phyloP scores from a whole-genome alignment of 2,329 filamentous ascomycete species.

The Claviceps sp. region DNA sequence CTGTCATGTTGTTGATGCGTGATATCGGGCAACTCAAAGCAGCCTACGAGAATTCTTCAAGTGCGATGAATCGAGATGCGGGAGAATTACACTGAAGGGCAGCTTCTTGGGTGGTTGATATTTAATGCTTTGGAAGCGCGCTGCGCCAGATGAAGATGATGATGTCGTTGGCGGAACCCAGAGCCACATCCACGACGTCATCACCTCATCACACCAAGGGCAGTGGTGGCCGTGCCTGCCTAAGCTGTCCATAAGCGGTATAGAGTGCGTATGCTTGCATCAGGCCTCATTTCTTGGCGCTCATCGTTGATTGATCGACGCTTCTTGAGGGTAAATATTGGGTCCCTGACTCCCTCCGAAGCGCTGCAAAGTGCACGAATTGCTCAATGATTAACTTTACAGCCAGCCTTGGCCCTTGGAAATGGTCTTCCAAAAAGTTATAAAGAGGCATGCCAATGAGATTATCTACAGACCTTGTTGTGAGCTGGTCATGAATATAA shows the following conservation, averaged over 20 bases:
- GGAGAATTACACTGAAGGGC: neutral
- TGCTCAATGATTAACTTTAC: too few relatives aligned
- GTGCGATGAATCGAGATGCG: neutral
- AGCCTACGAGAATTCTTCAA: neutral
- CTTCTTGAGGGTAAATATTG: neutral
- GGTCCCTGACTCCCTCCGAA: too few relatives aligned
- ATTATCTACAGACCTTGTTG: too few relatives aligned
- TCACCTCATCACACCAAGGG: slow-evolving; percentile 5
- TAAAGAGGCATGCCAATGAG: too few relatives aligned
- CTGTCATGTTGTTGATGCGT: slow-evolving; percentile 19
- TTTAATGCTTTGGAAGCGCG: neutral
- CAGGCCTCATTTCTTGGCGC: neutral
- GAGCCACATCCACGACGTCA: slow-evolving; percentile 18
- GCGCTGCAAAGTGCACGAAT: too few relatives aligned
- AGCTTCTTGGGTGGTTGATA: neutral
- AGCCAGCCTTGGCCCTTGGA: too few relatives aligned
- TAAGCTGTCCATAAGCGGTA: neutral
- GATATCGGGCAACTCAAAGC: neutral
- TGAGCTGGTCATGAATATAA: too few relatives aligned
- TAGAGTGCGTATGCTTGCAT: neutral
- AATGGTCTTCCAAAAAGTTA: too few relatives aligned
- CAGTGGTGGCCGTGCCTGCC: neutral
- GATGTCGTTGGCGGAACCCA: slow-evolving; percentile 3
- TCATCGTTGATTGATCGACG: neutral
- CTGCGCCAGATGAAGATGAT: neutral